Evolutionary conservation across 2,329 filamentous ascomycete genomes (phyloP).

Genomic region (Pestalotiopsis sp.): DNA sequence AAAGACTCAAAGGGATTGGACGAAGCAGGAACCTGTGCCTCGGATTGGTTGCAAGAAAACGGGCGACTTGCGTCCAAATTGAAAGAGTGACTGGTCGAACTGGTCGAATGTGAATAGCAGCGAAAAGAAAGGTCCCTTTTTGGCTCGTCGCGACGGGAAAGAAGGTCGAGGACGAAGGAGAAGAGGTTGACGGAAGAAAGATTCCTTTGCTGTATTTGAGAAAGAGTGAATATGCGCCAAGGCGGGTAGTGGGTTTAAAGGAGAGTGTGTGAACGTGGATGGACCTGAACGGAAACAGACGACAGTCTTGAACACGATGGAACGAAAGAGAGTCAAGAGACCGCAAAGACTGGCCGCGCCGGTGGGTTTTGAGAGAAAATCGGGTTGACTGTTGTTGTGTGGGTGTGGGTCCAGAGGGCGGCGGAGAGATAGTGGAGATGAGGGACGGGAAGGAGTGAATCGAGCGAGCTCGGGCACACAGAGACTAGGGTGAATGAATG

Average conservation of each 20-base stretch:
- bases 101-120: slow-evolving; percentile 1
- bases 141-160: neutral
- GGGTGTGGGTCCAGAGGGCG: neutral
- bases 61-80: slow-evolving; percentile 8
- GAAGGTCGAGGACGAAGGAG: neutral
- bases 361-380: slow-evolving; percentile 2
- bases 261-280: slow-evolving; percentile 7
- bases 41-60: neutral
- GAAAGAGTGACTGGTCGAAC: slow-evolving; percentile 7
- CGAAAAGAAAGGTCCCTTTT: neutral
- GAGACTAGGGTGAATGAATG: neutral
- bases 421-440: neutral
- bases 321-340: slow-evolving; percentile 12
- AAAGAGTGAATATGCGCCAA: slow-evolving; percentile 10
- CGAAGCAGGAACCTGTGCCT: slow-evolving; percentile 10
- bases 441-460: slow-evolving; percentile 22
- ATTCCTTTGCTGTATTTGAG: slow-evolving; percentile 4
- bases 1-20: neutral
- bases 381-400: slow-evolving; percentile 13
- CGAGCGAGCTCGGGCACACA: neutral
- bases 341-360: slow-evolving; percentile 11
- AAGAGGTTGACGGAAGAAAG: neutral
- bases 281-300: neutral
- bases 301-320: neutral
- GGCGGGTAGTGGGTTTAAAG: slow-evolving; percentile 1